A percentile compares a stretch with the other conserved stretches of the same genome.
These are phyloP conservation scores for Xylaria sp. DNA, from an alignment of 2,329 filamentous ascomycete genomes.

Conservation along the genomic window DNA sequence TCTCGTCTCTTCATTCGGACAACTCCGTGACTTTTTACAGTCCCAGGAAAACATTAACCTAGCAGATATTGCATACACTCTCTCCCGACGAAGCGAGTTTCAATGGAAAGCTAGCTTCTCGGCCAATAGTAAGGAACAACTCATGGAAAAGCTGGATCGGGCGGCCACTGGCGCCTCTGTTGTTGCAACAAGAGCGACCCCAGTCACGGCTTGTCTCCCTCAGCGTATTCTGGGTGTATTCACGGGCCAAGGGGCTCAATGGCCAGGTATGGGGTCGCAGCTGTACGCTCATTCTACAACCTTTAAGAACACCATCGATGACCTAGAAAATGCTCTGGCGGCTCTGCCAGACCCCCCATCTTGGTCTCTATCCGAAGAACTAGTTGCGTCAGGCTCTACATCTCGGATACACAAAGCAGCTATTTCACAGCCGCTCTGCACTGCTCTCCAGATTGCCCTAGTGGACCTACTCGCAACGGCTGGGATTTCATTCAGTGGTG, in stretches of 20 bases:
- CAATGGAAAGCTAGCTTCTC: slow-evolving; percentile 1
- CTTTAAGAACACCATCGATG: slow-evolving; percentile 8
- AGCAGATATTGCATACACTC: not conserved
- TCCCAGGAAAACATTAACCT: not conserved
- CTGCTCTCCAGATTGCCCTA: slow-evolving; percentile 47
- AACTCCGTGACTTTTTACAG: too few species aligned
- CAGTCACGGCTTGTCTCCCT: not conserved
- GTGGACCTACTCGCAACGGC: slow-evolving; percentile 35
- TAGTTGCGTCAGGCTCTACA: slow-evolving; percentile 15
- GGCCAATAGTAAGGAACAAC: not conserved
- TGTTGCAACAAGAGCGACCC: not conserved
- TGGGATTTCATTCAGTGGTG: not conserved
- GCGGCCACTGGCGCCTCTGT: not conserved
- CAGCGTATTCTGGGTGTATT: not conserved
- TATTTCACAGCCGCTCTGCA: slow-evolving; percentile 29
- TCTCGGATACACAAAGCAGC: slow-evolving; percentile 23
- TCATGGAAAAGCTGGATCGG: not conserved
- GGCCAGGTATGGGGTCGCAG: not conserved
- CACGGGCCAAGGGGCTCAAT: slow-evolving; percentile 9
- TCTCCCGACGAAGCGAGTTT: slow-evolving; percentile 1
- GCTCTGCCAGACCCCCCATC: slow-evolving; percentile 18
- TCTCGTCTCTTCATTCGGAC: not conserved
- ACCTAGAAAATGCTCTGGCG: not conserved
- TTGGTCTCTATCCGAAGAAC: slow-evolving; percentile 30
- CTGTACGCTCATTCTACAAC: not conserved